Base-by-base conservation (phyloP, 164 flowering plant genomes). In the Vitis vinifera region DNA sequence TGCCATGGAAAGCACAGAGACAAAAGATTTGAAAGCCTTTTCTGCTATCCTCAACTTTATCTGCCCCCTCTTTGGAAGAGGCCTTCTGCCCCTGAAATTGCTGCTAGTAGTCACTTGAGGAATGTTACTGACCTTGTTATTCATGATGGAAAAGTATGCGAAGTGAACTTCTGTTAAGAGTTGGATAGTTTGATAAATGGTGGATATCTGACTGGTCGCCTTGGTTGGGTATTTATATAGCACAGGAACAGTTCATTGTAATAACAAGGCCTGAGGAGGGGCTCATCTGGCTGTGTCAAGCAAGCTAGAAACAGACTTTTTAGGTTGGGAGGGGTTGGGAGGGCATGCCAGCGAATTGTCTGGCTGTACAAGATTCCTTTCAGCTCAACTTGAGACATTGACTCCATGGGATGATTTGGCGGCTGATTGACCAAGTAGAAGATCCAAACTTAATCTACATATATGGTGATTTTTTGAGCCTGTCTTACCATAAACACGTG, bases 1-100 rank as follows among this genome's bases (percentile, higher is more conserved):
- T 60, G 84, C 85, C 74, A 63, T 76, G 2, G 82, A 80, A 9
- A 85, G 65, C 70, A 74, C 74, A 2, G 84, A 78, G 44, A 78
- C 73, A 48, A 88, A 73, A 50, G 84, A 81, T 29, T 82, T 81
- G 37, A 87, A 72, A 10, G 86, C 89, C 68, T 9, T 76, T 57
- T 87, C 79, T 11, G 89, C 88, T 51, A 87, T 89, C 65, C 78
- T 80, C 14, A 80, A 76, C 75, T 89, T 89, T 52, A 85, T 81
- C 81, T 85, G 89, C 11, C 93, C 88, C 68, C 88, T 75, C 77
- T 76, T 84, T 16, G 87, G 89, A 4, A 80, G 68, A 31, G 81
- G 81, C 77, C 77, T 74, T 58, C 74, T 63, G 16, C 65, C 30
- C 31, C 29, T 15, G 51, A 73, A 59, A 51, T 77, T 65, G 49